phyloP scores from a whole-genome alignment of 345 rosid genomes.

The Brassica nigra region DNA sequence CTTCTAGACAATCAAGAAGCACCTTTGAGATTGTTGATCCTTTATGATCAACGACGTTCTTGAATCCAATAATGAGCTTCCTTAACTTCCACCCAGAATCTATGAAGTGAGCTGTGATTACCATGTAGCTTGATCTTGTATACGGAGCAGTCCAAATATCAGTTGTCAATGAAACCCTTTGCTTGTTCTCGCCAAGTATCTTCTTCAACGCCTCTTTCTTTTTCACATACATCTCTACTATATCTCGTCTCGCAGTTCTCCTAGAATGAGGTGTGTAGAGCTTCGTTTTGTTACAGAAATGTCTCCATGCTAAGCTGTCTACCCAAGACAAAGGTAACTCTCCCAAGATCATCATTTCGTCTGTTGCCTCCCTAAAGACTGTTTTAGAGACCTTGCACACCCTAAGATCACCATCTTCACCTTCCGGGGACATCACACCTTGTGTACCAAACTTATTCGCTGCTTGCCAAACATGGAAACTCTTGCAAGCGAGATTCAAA shows the following conservation, averaged over 20 bases:
- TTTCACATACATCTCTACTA: background rate
- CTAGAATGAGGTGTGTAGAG: background rate
- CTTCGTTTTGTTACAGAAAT: background rate
- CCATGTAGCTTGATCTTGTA: background rate
- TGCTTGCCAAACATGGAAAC: too few relatives aligned
- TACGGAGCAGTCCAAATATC: background rate
- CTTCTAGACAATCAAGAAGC: background rate
- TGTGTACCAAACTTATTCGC: too few relatives aligned
- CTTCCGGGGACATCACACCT: too few relatives aligned
- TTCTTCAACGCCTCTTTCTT: background rate
- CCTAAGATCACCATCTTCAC: background rate
- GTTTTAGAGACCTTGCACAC: background rate
- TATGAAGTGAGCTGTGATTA: background rate
- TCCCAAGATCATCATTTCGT: background rate
- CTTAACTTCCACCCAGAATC: background rate
- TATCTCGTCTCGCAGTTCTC: background rate
- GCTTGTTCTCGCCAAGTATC: background rate
- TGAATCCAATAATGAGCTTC: background rate
- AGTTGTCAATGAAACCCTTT: background rate
- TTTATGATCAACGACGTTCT: background rate
- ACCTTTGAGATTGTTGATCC: background rate
- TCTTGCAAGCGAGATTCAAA: too few relatives aligned
- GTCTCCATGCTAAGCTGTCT: background rate
- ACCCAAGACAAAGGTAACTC: background rate
- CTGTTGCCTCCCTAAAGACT: background rate